A percentile compares a stretch with the other conserved stretches of the same genome.
Conservation (phyloP, 2,329 filamentous ascomycete species). For the Talaromyces sp. region DNA sequence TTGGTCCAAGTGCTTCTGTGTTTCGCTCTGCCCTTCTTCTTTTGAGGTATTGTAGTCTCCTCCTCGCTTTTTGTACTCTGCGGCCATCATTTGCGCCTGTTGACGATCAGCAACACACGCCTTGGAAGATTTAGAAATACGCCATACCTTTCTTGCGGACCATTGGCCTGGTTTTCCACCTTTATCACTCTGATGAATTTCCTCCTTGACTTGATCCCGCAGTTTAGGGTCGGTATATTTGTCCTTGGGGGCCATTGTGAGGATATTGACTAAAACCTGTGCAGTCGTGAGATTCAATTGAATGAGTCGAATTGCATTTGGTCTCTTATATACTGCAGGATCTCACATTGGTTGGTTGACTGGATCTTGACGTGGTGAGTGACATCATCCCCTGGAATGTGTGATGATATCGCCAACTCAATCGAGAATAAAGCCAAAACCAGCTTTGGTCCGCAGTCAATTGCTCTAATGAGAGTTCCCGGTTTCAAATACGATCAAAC, state of each 20-base stretch:
- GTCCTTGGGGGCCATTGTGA: constrained; percentile 48
- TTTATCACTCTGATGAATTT: constrained; percentile 50
- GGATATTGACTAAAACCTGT: too few relatives aligned
- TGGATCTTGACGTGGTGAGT: neutral
- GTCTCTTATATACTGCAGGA: neutral
- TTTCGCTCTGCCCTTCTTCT: constrained; percentile 44
- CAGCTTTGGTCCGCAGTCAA: too few relatives aligned
- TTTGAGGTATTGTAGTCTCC: constrained; percentile 52
- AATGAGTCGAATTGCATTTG: neutral
- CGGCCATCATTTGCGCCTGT: constrained; percentile 51
- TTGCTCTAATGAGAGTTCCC: too few relatives aligned
- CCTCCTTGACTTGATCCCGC: constrained; percentile 51
- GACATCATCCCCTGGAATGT: neutral
- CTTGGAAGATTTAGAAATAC: neutral
- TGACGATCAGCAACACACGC: neutral
- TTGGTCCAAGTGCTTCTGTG: constrained; percentile 48
- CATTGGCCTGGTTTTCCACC: constrained; percentile 54
- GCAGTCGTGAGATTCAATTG: neutral
- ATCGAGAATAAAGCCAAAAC: neutral
- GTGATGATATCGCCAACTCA: neutral
- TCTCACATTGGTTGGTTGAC: neutral
- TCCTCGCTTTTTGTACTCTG: constrained; percentile 52
- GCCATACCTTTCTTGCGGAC: constrained; percentile 50
- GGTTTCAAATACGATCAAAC: too few relatives aligned
- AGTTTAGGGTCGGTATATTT: constrained; percentile 54